Evolutionary conservation across 148 eudicot species (phyloP).

Genomic region (Chenopodium berlandieri): DNA sequence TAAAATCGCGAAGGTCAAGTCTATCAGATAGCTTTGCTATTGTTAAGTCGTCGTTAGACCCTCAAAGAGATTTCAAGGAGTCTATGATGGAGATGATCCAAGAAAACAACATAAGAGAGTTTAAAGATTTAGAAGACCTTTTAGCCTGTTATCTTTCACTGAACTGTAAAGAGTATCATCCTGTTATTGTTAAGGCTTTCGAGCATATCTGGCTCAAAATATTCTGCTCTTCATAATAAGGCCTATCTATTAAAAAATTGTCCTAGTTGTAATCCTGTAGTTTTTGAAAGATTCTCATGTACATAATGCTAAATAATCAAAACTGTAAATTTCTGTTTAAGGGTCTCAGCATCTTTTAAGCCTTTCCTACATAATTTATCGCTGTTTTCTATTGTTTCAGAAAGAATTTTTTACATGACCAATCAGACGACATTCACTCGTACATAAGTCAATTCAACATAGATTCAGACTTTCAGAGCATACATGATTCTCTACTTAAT

Average conservation of each 20-base stretch:
- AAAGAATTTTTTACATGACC: slow-evolving; percentile 3
- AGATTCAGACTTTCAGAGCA: neutral
- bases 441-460: neutral
- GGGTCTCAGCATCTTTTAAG: neutral
- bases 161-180: slow-evolving; percentile 55
- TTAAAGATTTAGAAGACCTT: slow-evolving; percentile 63
- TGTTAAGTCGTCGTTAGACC: slow-evolving; percentile 55
- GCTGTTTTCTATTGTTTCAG: neutral
- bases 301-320: neutral
- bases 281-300: neutral
- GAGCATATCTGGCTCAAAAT: slow-evolving; percentile 62
- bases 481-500: neutral
- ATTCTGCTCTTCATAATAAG: slow-evolving; percentile 15
- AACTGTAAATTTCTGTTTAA: neutral
- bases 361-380: neutral
- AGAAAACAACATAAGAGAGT: slow-evolving; percentile 45
- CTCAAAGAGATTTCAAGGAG: slow-evolving; percentile 55
- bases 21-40: slow-evolving; percentile 38
- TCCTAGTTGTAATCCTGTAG: neutral
- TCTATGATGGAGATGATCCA: slow-evolving; percentile 72
- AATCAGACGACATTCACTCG: neutral
- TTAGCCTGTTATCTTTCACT: slow-evolving; percentile 64
- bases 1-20: slow-evolving; percentile 5
- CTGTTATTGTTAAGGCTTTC: slow-evolving; percentile 56
- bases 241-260: neutral